These are phyloP conservation scores for Corymbia citriodora DNA, from an alignment of 441 rosid genomes.

Conservation along the genomic window DNA sequence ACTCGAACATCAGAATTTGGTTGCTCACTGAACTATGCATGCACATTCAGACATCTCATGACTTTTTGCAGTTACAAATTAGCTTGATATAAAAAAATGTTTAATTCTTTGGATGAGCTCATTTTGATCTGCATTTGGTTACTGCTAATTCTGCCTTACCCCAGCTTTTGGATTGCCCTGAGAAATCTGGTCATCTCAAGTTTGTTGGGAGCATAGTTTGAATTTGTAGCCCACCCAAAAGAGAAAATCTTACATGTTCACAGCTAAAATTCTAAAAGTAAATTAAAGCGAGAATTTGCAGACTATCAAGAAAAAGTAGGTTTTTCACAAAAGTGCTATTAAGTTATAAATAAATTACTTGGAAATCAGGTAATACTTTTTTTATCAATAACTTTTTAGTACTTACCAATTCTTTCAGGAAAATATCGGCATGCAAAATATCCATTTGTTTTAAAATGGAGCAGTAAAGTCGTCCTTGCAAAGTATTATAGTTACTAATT, in stretches of 20 bases:
- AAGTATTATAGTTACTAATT: neutral
- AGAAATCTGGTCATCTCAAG: neutral
- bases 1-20: too few relatives aligned
- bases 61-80: too few relatives aligned
- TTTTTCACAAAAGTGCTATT: neutral
- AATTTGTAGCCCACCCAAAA: neutral
- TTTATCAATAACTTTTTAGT: neutral
- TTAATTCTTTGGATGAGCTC: too few relatives aligned
- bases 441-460: too few relatives aligned
- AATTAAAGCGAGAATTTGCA: accelerated
- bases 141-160: neutral
- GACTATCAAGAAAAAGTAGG: neutral
- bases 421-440: neutral
- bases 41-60: neutral
- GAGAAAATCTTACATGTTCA: neutral
- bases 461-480: too few relatives aligned
- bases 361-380: neutral
- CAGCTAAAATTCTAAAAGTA: neutral
- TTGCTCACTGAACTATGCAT: neutral
- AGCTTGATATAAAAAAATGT: too few relatives aligned
- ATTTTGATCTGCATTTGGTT: neutral
- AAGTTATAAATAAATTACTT: too few relatives aligned
- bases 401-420: neutral
- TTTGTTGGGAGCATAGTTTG: neutral
- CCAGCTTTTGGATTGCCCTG: neutral